A percentile compares a stretch with the other conserved stretches of the same genome.
These are phyloP conservation scores for Lithospermum erythrorhizon DNA, from an alignment of 257 asterid species.

Conservation along the genomic window DNA sequence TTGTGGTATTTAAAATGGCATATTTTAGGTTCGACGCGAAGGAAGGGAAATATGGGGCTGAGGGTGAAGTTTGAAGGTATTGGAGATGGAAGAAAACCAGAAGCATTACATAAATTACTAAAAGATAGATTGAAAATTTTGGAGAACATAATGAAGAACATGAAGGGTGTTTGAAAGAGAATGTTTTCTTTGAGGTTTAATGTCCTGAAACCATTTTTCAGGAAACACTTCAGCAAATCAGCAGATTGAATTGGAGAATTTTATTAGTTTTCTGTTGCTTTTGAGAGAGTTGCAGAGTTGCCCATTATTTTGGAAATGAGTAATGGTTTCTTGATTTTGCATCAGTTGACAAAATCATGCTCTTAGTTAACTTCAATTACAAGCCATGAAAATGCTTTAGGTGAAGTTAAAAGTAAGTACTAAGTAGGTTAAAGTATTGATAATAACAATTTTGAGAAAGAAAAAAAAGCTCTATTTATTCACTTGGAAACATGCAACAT, in stretches of 20 bases:
- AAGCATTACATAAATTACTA: constrained; percentile 22
- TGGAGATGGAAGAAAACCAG: constrained; percentile 40
- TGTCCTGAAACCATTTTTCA: constrained; percentile 11
- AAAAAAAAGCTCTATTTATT: no score
- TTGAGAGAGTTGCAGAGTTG: background rate
- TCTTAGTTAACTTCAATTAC: no score
- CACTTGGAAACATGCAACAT: no score
- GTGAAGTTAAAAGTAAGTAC: no score
- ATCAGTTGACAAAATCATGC: no score
- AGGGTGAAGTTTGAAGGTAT: constrained; percentile 24
- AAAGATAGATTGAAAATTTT: constrained; percentile 28
- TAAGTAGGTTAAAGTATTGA: no score
- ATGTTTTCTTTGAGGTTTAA: constrained; percentile 14
- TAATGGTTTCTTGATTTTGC: no score
- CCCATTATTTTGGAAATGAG: background rate
- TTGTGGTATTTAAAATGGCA: constrained; percentile 15
- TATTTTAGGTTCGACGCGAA: background rate
- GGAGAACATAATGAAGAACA: constrained; percentile 16
- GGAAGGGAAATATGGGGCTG: constrained; percentile 9
- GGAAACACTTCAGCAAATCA: background rate
- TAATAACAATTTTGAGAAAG: no score
- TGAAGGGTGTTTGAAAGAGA: constrained; percentile 12
- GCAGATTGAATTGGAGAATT: no score
- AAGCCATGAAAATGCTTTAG: no score
- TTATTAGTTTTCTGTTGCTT: no score